phyloP scores from a whole-genome alignment of 805 yeast species.

The Barnettozyma wickerhamii region DNA sequence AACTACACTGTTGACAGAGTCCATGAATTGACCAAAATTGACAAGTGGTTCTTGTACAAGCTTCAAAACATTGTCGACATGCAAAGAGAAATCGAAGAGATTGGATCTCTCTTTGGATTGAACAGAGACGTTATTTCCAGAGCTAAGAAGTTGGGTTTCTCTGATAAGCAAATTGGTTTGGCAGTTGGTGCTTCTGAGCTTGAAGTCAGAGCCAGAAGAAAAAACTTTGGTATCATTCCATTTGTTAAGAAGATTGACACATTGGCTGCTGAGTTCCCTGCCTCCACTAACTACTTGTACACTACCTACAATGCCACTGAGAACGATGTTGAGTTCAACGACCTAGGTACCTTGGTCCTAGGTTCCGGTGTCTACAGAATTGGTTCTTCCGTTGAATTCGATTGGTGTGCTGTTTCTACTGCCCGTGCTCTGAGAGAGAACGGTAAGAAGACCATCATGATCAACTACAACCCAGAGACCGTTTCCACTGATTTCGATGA shows the following conservation, averaged over 20 bases:
- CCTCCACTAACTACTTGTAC: conserved; percentile 91
- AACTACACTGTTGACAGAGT: conserved; percentile 87
- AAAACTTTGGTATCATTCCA: conserved; percentile 76
- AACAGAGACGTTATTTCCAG: conserved; percentile 65
- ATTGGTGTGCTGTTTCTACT: conserved; percentile 98
- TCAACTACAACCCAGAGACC: conserved; percentile 97
- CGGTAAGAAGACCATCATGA: conserved; percentile 90
- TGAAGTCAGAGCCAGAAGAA: conserved; percentile 79
- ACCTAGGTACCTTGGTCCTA: conserved; percentile 87
- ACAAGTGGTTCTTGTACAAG: conserved; percentile 92
- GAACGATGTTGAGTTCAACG: conserved; percentile 81
- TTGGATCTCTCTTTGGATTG: conserved; percentile 53
- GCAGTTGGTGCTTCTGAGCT: conserved; percentile 72
- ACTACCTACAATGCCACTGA: conserved; percentile 91
- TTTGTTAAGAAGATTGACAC: conserved; percentile 97
- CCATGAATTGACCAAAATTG: conserved; percentile 89
- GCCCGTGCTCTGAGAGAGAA: conserved; percentile 88
- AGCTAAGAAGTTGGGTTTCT: conserved; percentile 92
- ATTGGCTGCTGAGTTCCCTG: conserved; percentile 98
- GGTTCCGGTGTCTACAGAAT: conserved; percentile 99
- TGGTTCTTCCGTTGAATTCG: conserved; percentile 97
- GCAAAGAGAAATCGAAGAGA: conserved; percentile 73
- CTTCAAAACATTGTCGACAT: conserved; percentile 83
- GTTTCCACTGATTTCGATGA: conserved; percentile 98
- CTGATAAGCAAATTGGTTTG: conserved; percentile 86